phyloP scores from a whole-genome alignment of 768 basidiomycete species.

The Amanita thiersii region DNA sequence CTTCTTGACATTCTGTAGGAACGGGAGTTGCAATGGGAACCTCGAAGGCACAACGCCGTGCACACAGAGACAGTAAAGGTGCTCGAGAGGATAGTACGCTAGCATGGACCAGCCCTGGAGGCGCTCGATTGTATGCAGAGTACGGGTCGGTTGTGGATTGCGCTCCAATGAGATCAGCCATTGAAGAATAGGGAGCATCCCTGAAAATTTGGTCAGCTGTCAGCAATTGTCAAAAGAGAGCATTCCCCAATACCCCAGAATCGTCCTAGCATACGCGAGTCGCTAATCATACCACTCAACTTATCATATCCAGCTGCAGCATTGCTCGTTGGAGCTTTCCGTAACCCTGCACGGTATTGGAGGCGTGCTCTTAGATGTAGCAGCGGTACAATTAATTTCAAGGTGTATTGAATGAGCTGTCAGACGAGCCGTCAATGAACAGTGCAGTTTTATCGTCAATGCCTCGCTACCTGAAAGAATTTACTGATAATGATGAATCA shows the following conservation, averaged over 20 bases:
- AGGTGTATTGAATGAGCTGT: constrained; percentile 66
- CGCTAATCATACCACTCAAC: constrained; percentile 47
- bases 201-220: constrained; percentile 24
- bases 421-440: not conserved
- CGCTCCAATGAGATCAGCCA: constrained; percentile 75
- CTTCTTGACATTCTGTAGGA: constrained; percentile 33
- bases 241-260: constrained; percentile 57
- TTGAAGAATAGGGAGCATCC: constrained; percentile 70
- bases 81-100: constrained; percentile 73
- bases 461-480: constrained; percentile 51
- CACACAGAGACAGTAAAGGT: constrained; percentile 57
- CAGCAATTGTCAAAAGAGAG: not conserved
- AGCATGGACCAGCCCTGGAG: constrained; percentile 78
- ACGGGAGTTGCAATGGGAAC: constrained; percentile 36
- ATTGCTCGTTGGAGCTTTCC: constrained; percentile 43
- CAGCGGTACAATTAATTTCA: constrained; percentile 63
- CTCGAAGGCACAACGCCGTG: constrained; percentile 53
- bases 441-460: constrained; percentile 7
- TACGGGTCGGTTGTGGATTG: constrained; percentile 61
- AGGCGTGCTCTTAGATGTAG: constrained; percentile 60
- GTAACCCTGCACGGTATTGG: constrained; percentile 56
- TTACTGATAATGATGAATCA: constrained; percentile 39
- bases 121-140: constrained; percentile 68
- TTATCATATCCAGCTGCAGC: constrained; percentile 45
- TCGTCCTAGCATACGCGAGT: constrained; percentile 68